phyloP scores from a whole-genome alignment of 768 basidiomycete genomes.

The Boletus eberwhitei region DNA sequence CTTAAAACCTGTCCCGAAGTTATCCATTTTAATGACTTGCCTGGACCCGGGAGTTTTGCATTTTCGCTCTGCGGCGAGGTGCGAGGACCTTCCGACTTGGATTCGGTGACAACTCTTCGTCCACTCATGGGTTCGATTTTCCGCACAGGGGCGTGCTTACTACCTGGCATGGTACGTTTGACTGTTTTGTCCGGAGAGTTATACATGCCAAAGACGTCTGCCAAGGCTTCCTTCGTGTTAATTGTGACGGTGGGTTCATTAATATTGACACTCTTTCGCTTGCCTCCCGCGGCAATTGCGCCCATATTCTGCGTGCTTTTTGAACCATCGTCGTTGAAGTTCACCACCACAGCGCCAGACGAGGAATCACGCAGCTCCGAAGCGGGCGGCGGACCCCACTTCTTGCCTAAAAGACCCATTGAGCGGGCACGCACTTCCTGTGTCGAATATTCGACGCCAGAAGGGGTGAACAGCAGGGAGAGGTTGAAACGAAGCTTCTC shows the following conservation, averaged over 20 bases:
- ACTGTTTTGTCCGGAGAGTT: constrained; percentile 83
- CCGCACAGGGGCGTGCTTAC: constrained; percentile 69
- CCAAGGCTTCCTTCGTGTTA: constrained; percentile 93
- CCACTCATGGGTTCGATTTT: constrained; percentile 57
- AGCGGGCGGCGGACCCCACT: constrained; percentile 69
- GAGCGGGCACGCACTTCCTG: constrained; percentile 80
- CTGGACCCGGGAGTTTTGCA: constrained; percentile 34
- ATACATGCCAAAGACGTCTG: constrained; percentile 94
- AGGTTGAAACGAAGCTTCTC: constrained; percentile 72
- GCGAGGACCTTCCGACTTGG: constrained; percentile 34
- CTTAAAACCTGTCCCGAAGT: constrained; percentile 19
- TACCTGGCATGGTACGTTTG: constrained; percentile 53
- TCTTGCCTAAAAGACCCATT: constrained; percentile 81
- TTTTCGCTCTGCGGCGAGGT: constrained; percentile 28
- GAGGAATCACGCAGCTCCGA: constrained; percentile 35
- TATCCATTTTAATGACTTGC: constrained; percentile 23
- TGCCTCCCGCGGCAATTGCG: constrained; percentile 25
- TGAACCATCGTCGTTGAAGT: constrained; percentile 60
- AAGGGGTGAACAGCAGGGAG: constrained; percentile 67
- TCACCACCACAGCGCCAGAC: constrained; percentile 40
- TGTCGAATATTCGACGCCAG: constrained; percentile 77
- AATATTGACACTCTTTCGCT: constrained; percentile 44
- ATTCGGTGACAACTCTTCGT: constrained; percentile 18
- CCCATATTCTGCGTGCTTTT: constrained; percentile 42
- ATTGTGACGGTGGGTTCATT: constrained; percentile 89